Evolutionary conservation across 306 rosid species (phyloP), one percentile per base, ranked within the genome.

Genomic region (Notholithocarpus densiflorus): DNA sequence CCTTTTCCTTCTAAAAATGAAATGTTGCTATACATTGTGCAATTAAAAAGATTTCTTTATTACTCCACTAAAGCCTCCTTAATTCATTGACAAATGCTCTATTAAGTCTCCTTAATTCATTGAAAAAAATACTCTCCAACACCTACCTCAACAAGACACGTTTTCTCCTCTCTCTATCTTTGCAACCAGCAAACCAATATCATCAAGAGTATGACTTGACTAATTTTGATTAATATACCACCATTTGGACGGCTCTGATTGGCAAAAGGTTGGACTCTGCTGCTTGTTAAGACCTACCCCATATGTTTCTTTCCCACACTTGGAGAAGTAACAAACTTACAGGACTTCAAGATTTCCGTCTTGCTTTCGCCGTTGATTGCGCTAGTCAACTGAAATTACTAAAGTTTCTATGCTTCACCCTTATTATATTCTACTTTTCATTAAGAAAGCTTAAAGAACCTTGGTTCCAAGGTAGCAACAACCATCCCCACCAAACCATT

Each of bases 241-340:
- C 77, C 73, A 45, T 60, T 80, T 82, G 79, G 72, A 56, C 65
- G 45, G 55, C 61, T 80, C 77, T 75, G 72, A 87, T 82, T 80
- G 78, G 85, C 37, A 15, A 77, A n/a, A 18, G 37, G 11, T 68
- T 51, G n/a, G 69, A 43, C 20, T 6, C 45, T 77, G 52, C 80
- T 56, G 65, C 78, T 17, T 5, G 19, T 37, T 43, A 54, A 15
- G 19, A 79, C 88, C 90, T 70, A 84, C 83, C 82, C 0, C 68
- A 43, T 71, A 1, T 8, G 31, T 56, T 6, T 32, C 54, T 14
- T 43, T 69, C 1, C 48, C 24, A 2, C 45, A 68, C 77, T 74
- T 84, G 89, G 90, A 84, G 57, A 18, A 19, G 40, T 81, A 83
- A 84, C 89, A 5, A 74, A 79, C 80, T 59, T 6, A 48, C 27